Conservation (phyloP, 257 asterid genomes). For the Lithospermum erythrorhizon region DNA sequence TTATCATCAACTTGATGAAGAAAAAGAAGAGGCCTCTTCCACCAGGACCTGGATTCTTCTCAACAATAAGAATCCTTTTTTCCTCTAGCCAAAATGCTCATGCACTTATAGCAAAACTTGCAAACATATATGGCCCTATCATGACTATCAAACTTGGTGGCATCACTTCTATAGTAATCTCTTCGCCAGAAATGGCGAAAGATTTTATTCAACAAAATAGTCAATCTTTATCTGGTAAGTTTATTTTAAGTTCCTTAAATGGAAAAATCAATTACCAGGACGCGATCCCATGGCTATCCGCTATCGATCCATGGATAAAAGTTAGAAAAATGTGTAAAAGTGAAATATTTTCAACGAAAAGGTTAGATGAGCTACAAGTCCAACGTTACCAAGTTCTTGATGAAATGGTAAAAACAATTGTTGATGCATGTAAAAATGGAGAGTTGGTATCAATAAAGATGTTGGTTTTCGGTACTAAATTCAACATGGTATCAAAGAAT, state of each 20-base stretch:
- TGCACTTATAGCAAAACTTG: conserved; percentile 8
- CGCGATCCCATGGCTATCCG: conserved; percentile 2
- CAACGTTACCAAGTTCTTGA: conserved; percentile 2
- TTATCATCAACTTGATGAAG: not conserved
- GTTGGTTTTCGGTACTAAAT: conserved; percentile 17
- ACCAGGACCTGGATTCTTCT: conserved; percentile 9
- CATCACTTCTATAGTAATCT: conserved; percentile 6
- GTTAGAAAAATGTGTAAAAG: conserved; percentile 15
- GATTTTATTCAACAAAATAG: conserved; percentile 10
- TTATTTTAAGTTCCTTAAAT: not conserved
- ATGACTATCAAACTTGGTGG: conserved; percentile 10
- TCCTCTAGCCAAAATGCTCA: not conserved
- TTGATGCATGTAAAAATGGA: conserved; percentile 9
- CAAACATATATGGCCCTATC: conserved; percentile 9
- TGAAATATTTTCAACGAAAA: conserved; percentile 15
- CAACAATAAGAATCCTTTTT: conserved; percentile 1
- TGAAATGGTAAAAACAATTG: conserved; percentile 10
- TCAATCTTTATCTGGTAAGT: conserved; percentile 6
- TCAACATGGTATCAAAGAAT: conserved; percentile 21
- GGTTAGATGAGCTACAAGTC: conserved; percentile 13
- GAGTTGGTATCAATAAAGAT: conserved; percentile 12
- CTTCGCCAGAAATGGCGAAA: conserved; percentile 8
- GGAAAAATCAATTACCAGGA: not conserved
- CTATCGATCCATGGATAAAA: conserved; percentile 17
- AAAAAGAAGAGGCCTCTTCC: not conserved